phyloP scores from a whole-genome alignment of 768 basidiomycete species.

The Lyophyllum atratum region DNA sequence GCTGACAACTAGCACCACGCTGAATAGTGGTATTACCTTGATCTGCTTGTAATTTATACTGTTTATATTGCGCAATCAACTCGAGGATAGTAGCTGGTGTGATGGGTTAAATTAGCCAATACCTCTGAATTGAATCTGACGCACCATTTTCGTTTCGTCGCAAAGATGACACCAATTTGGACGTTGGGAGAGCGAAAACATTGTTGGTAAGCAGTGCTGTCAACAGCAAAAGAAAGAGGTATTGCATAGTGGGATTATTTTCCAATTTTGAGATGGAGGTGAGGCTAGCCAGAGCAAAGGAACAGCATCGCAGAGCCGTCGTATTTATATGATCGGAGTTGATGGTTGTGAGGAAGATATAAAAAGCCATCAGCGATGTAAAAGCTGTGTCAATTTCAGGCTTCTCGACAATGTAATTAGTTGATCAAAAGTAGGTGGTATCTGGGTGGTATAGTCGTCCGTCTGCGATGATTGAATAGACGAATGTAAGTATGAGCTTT shows the following conservation, averaged over 20 bases:
- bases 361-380: not conserved
- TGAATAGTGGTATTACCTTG: not conserved
- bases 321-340: not conserved
- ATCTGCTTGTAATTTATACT: constrained; percentile 8
- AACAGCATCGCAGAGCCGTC: not conserved
- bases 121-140: not conserved
- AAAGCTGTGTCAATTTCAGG: not conserved
- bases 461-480: not conserved
- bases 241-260: constrained; percentile 7
- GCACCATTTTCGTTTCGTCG: constrained; percentile 14
- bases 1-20: not conserved
- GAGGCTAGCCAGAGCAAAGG: constrained; percentile 20
- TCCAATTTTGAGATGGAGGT: not conserved
- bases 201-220: constrained; percentile 11
- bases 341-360: not conserved
- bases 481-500: not conserved
- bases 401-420: not conserved
- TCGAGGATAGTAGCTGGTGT: constrained; percentile 11
- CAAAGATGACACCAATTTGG: not conserved
- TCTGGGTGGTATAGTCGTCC: not conserved
- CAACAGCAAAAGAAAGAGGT: constrained; percentile 16
- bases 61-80: constrained; percentile 13
- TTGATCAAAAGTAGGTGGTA: not conserved
- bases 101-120: not conserved
- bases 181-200: constrained; percentile 2